Evolutionary conservation across 305 asterid genomes (phyloP), one percentile per base, ranked within the genome.

Genomic region (Fraxinus paxiana): DNA sequence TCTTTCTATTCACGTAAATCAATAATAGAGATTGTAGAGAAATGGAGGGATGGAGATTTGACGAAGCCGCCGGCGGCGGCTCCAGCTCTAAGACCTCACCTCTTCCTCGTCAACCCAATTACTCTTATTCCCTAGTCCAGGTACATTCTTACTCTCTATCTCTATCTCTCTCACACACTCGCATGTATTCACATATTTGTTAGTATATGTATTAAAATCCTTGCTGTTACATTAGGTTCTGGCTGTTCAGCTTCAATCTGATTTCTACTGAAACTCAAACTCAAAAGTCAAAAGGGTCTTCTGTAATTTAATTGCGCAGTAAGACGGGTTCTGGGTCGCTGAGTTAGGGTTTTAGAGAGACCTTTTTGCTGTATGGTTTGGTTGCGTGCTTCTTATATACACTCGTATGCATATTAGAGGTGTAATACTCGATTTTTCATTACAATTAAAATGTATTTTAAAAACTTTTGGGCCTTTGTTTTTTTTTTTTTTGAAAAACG

Each of bases 1-100:
- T 69, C 10, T 69, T 13, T 30, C 24, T 13, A 13, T 69, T 69
- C 75, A 5, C 5, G n/a, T 48, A 5, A 22, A 65, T 30, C 46
- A 76, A 33, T 30, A 76, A 12, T 76, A 76, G n/a, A 48, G 26
- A 24, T 71, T 65, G 41, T 43, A 17, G 67, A 67, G 76, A 33
- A 78, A 92, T 90, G 98, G 91, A 87, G 70, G 86, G 81, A 67
- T 81, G 76, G 63, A 85, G 86, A 82, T 85, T 83, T 83, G 88
- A 86, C 78, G 88, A 87, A 67, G 76, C 86, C 85, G 71, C 87
- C 26, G 83, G 84, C 75, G 83, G 76, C 81, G 70, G 65, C 65
- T 54, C 84, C 3, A 17, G 82, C 63, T 8, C 77, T 17, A 65
- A 38, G 38, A 30, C 65, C 34, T 26, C 85, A 4, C 56, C 85